Base-by-base conservation (phyloP, 208 protist genomes). In the Leishmania guyanensis region DNA sequence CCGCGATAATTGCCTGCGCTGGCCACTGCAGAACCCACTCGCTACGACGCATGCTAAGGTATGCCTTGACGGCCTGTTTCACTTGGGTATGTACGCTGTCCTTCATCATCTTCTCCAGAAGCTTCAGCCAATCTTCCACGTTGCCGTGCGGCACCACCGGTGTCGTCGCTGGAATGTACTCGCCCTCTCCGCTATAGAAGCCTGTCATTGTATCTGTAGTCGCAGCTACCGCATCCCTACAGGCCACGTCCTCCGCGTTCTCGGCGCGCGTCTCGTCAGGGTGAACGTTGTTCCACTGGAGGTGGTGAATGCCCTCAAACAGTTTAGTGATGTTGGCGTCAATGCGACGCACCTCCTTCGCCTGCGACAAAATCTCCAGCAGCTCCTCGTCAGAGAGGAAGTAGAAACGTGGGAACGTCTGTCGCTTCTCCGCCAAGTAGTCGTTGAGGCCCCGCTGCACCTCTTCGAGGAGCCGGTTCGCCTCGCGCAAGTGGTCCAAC, bases 381-480 rank as follows among this genome's bases (percentile, higher is more conserved):
- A 99, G 92, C 77, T 98, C 94, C 88, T 98, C 94, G 86, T 98
- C 96, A 48, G 95, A 98, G 20, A 98, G 81, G 51, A 98, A 99
- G 85, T 98, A 99, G 82, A 98, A 98, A 76, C 96, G 88, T 26
- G 97, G 96, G 79, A 99, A 99, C 39, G 90, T 89, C 81, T 98
- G 93, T 12, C 98, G 92, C 90, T 99, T 99, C 64, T 98, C 98
- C 39, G 97, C 93, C 29, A 99, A 91, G 88, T 99, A 99, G 86
- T 99, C 98, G 85, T 98, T 98, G 12, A 99, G 93, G 29, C 97
- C 96, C 82, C 98, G 98, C 84, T 99, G 98, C 43, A 99, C 98
- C 82, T 98, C 90, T 80, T 99, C 98, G 5, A 99, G 92, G 14
- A 95, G 79, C 33, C 98, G 96, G 89, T 99, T 99, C 72, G 92